Evolutionary conservation across 306 rosid species (phyloP), one percentile per base, ranked within the genome.

Genomic region (Cicer yamashitae): DNA sequence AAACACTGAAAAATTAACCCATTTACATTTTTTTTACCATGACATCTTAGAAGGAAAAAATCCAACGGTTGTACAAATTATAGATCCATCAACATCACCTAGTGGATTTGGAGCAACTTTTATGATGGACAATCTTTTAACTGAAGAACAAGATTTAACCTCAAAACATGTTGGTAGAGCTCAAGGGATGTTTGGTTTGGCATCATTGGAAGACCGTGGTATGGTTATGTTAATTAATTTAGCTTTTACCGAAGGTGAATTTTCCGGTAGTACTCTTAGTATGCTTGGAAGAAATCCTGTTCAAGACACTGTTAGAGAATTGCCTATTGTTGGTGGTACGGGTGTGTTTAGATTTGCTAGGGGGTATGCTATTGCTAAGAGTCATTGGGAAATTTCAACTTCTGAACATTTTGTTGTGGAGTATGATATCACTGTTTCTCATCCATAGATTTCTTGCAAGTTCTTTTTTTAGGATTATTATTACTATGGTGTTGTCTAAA

Each of bases 271-370:
- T 56, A 74, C 60, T 1, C 77, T 81, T 5, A 67, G 80, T 70
- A 10, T 81, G 84, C 73, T 81, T 1, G 84, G 84, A 5, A 74
- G 80, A 53, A 75, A 81, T 38, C 80, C 80, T 5, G 80, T 81
- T 41, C 34, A 25, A 20, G 61, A 81, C 13, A 69, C 71, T 0
- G 76, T 68, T 6, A 59, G 84, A 6, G 84, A 80, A 43, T 10
- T 80, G 71, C 71, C 84, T 0, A 74, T 80, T 14, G 84, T 80
- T 25, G 80, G 80, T 3, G 84, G 84, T 8, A 81, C 77, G 0
- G 80, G 84, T 0, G 60, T n/a, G 10, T 81, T 81, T 13, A 62
- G 80, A 11, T 75, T 81, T 30, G 84, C 84, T 0, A 13, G n/a
- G 1, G 84, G 84, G 0, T 81, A 59, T 68, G 84, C 84, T 1